A percentile compares a stretch with the other conserved stretches of the same genome.
phyloP scores from a whole-genome alignment of 2,329 filamentous ascomycete genomes.

The Endoconidiophora polonica region DNA sequence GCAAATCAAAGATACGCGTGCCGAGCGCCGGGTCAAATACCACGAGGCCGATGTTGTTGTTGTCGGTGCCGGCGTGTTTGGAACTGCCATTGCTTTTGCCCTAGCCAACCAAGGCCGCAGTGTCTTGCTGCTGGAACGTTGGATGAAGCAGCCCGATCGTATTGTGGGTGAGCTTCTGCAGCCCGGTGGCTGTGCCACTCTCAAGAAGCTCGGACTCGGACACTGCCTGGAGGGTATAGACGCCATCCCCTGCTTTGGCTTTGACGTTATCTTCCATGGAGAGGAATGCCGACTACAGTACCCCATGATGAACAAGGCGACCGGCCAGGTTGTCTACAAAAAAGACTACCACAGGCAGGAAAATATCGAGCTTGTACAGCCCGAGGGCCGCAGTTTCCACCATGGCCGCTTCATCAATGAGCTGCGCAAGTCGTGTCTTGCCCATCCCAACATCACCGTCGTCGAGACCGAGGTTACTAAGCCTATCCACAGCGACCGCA shows the following conservation, averaged over 20 bases:
- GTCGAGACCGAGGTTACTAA: conserved; percentile 76
- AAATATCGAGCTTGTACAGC: conserved; percentile 29
- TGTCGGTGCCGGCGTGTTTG: conserved; percentile 79
- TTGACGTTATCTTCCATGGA: conserved; percentile 71
- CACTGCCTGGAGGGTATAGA: conserved; percentile 84
- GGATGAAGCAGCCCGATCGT: conserved; percentile 79
- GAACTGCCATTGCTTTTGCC: conserved; percentile 70
- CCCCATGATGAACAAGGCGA: conserved; percentile 39
- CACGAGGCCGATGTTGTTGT: conserved; percentile 72
- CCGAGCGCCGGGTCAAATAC: conserved; percentile 20
- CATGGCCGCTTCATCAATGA: conserved; percentile 85
- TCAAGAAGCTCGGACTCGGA: conserved; percentile 62
- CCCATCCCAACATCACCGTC: conserved; percentile 69
- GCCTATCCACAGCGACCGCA: conserved; percentile 53
- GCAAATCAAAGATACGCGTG: conserved; percentile 1
- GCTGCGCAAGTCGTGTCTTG: conserved; percentile 57
- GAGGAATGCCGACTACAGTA: conserved; percentile 63
- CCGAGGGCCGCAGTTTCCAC: conserved; percentile 68
- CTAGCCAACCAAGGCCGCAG: conserved; percentile 79
- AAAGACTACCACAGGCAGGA: conserved; percentile 18
- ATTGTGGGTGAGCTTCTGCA: conserved; percentile 94
- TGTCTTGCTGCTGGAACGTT: conserved; percentile 77
- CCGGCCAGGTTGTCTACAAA: conserved; percentile 24
- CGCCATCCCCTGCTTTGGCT: conserved; percentile 64
- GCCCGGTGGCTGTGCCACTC: conserved; percentile 70